Base-by-base conservation (phyloP, 352 stramenopile species). In the Phytophthora citricola region DNA sequence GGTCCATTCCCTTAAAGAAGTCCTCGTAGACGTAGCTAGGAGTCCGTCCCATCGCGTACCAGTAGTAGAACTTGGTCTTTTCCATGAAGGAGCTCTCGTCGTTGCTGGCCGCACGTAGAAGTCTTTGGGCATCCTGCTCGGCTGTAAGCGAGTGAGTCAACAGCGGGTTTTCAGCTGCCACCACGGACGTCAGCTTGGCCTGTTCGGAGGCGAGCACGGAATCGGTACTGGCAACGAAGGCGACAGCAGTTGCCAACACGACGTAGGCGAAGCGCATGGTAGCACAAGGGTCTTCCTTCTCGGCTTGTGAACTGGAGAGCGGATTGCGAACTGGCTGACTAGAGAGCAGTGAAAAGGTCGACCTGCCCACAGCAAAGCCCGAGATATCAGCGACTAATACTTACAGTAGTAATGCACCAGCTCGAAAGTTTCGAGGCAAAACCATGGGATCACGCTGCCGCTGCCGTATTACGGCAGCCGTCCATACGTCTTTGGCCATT, bases 11-110 rank as follows among this genome's bases (percentile, higher is more conserved):
- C 40, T 66, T 27, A 39, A 62, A 67, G 17, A 55, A 56, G 26
- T 67, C 36, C 12, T 52, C 14, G 31, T 67, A 67, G 24, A 67
- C 39, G 9, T 55, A 26, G 15, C 24, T 27, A 29, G 59, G 59
- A 11, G 50, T 67, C 10, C 57, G 15, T 10, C 41, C 41, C 43
- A 47, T 56, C 59, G n/a, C 22, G 12, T 55, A 40, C 59, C 51
- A 67, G 43, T 67, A 67, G 29, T 47, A 51, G 14, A 67, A 67
- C 27, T 67, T 50, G 5, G 34, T 7, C 5, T 51, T 62, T 14
- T 62, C 59, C 22, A 40, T 5, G 11, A 62, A 56, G 9, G 11
- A 26, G 17, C 27, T 41, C 36, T 66, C 49, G 8, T 27, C 43
- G 46, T 40, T 50, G 9, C 14, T 22, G 8, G 26, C 17, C 1